Evolutionary conservation across 2,329 filamentous ascomycete genomes (phyloP).

Genomic region (Aspergillus phoenicis): DNA sequence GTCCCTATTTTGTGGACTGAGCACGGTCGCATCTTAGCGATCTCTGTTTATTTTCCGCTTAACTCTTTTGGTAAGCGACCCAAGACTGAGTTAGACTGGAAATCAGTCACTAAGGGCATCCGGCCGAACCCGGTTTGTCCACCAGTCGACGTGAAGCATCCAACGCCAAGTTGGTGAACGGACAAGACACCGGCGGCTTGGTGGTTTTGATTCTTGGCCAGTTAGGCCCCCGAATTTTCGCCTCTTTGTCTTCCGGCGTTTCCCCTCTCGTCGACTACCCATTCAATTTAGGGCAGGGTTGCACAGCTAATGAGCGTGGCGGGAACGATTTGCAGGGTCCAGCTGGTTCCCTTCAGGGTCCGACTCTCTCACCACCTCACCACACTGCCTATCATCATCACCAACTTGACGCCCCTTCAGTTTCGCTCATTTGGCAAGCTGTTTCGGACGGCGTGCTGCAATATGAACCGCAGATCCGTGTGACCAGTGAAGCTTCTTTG

Average conservation of each 20-base stretch:
- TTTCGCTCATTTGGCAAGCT: not conserved
- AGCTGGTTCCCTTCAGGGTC: conserved; percentile 6
- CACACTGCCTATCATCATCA: not conserved
- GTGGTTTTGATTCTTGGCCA: not conserved
- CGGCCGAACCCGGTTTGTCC: not conserved
- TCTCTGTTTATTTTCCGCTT: too few species aligned
- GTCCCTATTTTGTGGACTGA: not conserved
- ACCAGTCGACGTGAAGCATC: too few species aligned
- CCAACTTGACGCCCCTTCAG: not conserved
- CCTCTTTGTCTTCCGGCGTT: not conserved
- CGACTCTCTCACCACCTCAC: not conserved
- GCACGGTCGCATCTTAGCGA: too few species aligned
- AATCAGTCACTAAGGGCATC: not conserved
- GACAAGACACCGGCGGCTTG: not conserved
- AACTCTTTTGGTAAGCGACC: too few species aligned
- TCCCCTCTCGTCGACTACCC: too few species aligned
- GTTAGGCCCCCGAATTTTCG: conserved; percentile 5
- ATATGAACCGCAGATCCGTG: conserved; percentile 1
- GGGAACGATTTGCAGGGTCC: conserved; percentile 9
- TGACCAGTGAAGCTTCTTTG: conserved; percentile 5
- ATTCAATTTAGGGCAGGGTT: not conserved
- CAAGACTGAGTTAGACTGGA: too few species aligned
- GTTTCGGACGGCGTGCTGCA: not conserved
- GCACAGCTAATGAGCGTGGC: not conserved
- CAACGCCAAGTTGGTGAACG: not conserved